These are phyloP conservation scores for Colletotrichum phormii DNA, from an alignment of 2,329 filamentous ascomycete genomes.

Conservation along the genomic window DNA sequence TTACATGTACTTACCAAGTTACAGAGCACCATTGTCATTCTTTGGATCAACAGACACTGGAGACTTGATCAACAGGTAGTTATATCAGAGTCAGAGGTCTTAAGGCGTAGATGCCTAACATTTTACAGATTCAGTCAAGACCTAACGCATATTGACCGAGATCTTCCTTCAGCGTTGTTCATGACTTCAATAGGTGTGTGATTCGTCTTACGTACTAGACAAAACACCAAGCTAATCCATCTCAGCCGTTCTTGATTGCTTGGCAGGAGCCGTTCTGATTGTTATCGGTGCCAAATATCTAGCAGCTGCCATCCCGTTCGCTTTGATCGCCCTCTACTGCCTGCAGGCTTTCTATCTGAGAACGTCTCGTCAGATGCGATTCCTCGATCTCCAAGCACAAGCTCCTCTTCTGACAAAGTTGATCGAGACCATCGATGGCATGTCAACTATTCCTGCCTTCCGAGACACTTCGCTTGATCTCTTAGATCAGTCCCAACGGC, in stretches of 20 bases:
- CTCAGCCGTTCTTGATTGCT: slow-evolving; percentile 3
- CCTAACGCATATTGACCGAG: slow-evolving; percentile 41
- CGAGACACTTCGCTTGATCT: slow-evolving; percentile 14
- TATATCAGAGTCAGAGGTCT: not conserved
- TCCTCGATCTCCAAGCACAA: slow-evolving; percentile 66
- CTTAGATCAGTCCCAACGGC: slow-evolving; percentile 42
- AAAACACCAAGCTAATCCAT: not conserved
- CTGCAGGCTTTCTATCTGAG: slow-evolving; percentile 51
- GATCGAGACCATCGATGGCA: slow-evolving; percentile 50
- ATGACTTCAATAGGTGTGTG: slow-evolving; percentile 9
- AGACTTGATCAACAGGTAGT: slow-evolving; percentile 38
- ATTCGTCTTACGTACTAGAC: accelerated
- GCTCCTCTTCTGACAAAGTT: slow-evolving; percentile 57
- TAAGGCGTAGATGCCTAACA: not conserved
- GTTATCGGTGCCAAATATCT: slow-evolving; percentile 58
- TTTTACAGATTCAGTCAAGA: slow-evolving; percentile 42
- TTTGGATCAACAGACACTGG: slow-evolving; percentile 40
- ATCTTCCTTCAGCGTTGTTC: slow-evolving; percentile 34
- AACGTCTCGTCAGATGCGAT: slow-evolving; percentile 67
- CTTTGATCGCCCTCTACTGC: slow-evolving; percentile 39
- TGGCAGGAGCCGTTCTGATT: slow-evolving; percentile 49
- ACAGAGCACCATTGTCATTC: slow-evolving; percentile 31
- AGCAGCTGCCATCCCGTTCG: slow-evolving; percentile 57
- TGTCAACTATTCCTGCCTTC: slow-evolving; percentile 41
- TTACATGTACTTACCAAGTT: not conserved